Evolutionary conservation across 805 yeast genomes (phyloP).

Genomic region (Ogataea henricii): DNA sequence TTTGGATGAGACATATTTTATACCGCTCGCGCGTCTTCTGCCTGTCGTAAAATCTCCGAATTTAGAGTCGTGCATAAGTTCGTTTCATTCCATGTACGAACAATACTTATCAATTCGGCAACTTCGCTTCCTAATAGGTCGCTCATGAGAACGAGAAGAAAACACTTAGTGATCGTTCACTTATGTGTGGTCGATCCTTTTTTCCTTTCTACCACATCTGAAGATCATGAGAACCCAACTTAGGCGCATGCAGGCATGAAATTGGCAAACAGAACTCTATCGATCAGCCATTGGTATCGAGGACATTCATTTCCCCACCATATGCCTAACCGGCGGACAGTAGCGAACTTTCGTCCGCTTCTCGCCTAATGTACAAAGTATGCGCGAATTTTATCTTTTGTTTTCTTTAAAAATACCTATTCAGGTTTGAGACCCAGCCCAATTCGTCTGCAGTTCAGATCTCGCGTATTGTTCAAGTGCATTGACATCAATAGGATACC

Average conservation of each 20-base stretch:
- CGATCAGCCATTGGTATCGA: too few species aligned
- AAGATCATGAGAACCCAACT: too few species aligned
- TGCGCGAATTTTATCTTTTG: neutral
- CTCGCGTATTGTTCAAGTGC: neutral
- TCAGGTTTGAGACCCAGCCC: neutral
- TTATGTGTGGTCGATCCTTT: too few species aligned
- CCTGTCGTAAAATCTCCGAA: neutral
- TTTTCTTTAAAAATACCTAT: neutral
- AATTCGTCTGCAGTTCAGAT: neutral
- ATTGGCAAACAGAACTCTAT: too few species aligned
- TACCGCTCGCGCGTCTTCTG: neutral
- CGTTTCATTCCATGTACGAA: neutral
- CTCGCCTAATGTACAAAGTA: neutral
- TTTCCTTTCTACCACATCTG: too few species aligned
- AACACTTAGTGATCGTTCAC: too few species aligned
- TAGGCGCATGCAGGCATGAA: too few species aligned
- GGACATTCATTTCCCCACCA: too few species aligned
- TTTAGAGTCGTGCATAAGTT: neutral
- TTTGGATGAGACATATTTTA: neutral
- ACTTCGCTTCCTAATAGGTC: neutral
- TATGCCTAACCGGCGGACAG: too few species aligned
- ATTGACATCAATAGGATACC: neutral
- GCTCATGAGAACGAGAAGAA: too few species aligned
- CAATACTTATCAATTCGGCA: neutral
- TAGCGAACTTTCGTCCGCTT: neutral